These are phyloP conservation scores for Guyanaporus albipodus DNA, from an alignment of 768 basidiomycete genomes.

Conservation along the genomic window DNA sequence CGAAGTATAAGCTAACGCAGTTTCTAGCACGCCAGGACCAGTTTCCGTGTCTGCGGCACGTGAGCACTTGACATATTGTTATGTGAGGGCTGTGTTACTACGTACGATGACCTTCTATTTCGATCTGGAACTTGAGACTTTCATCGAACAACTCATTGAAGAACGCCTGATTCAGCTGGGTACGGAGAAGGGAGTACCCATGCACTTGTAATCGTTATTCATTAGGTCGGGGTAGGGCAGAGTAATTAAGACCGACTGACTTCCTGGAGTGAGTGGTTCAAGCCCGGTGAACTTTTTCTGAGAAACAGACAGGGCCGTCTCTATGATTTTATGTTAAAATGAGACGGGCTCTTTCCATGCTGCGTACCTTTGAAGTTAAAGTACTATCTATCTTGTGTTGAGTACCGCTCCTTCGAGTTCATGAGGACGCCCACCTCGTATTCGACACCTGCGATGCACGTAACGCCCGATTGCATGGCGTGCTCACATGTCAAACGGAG, in stretches of 20 bases:
- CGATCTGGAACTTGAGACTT: slow-evolving; percentile 65
- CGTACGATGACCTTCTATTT: slow-evolving; percentile 84
- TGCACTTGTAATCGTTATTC: slow-evolving; percentile 60
- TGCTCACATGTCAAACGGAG: slow-evolving; percentile 55
- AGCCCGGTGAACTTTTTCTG: slow-evolving; percentile 77
- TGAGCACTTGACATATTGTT: slow-evolving; percentile 2
- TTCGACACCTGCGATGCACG: slow-evolving; percentile 85
- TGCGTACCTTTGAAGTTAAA: slow-evolving; percentile 84
- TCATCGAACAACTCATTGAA: slow-evolving; percentile 87
- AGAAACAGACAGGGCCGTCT: slow-evolving; percentile 72
- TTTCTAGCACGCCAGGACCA: slow-evolving; percentile 84
- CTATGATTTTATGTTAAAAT: slow-evolving; percentile 36
- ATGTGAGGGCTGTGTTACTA: slow-evolving; percentile 1
- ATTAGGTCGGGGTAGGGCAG: not conserved
- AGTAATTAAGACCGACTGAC: slow-evolving; percentile 47
- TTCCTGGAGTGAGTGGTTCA: slow-evolving; percentile 85
- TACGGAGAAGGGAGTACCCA: slow-evolving; percentile 90
- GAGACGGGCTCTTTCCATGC: not conserved
- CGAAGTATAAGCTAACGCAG: slow-evolving; percentile 79
- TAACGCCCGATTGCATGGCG: slow-evolving; percentile 46
- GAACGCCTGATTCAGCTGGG: slow-evolving; percentile 84
- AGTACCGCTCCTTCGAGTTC: slow-evolving; percentile 1
- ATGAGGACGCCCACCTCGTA: slow-evolving; percentile 63
- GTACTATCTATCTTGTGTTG: slow-evolving; percentile 55
- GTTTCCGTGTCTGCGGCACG: slow-evolving; percentile 76